phyloP scores from a whole-genome alignment of 1,139 yeast genomes.

The Yamadazyma pseudoaaseri region DNA sequence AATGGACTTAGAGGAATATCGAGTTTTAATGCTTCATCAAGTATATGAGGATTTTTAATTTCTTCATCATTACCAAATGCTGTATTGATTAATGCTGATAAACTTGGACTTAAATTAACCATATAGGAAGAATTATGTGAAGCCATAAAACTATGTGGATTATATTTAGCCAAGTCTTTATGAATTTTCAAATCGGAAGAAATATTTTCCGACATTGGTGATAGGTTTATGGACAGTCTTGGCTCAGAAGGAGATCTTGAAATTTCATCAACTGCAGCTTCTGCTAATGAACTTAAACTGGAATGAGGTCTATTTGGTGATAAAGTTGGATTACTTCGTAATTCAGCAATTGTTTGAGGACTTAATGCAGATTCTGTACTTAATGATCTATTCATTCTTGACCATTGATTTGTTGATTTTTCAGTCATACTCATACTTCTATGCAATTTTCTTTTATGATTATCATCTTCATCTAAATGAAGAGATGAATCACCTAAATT shows the following conservation, averaged over 20 bases:
- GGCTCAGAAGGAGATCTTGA: slow-evolving; percentile 15
- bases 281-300: slow-evolving; percentile 27
- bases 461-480: slow-evolving; percentile 7
- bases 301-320: slow-evolving; percentile 4
- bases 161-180: neutral
- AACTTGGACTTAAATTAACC: slow-evolving; percentile 37
- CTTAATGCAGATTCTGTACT: slow-evolving; percentile 15
- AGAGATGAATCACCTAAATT: slow-evolving; percentile 17
- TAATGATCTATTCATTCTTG: slow-evolving; percentile 15
- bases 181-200: slow-evolving; percentile 9
- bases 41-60: slow-evolving; percentile 9
- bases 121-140: slow-evolving; percentile 13
- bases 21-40: slow-evolving; percentile 14
- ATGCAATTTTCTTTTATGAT: slow-evolving; percentile 8
- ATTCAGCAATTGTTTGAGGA: slow-evolving; percentile 5
- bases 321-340: slow-evolving; percentile 5
- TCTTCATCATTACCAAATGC: slow-evolving; percentile 40
- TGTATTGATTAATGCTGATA: slow-evolving; percentile 42
- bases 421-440: slow-evolving; percentile 16
- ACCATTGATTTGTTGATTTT: slow-evolving; percentile 4
- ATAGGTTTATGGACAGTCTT: slow-evolving; percentile 10
- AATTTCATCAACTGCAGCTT: slow-evolving; percentile 29
- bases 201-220: slow-evolving; percentile 22
- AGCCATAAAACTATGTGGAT: slow-evolving; percentile 1
- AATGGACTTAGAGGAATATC: slow-evolving; percentile 35